These are phyloP conservation scores for Aspergillus tamarii DNA, from an alignment of 2,329 filamentous ascomycete species.

Conservation along the genomic window DNA sequence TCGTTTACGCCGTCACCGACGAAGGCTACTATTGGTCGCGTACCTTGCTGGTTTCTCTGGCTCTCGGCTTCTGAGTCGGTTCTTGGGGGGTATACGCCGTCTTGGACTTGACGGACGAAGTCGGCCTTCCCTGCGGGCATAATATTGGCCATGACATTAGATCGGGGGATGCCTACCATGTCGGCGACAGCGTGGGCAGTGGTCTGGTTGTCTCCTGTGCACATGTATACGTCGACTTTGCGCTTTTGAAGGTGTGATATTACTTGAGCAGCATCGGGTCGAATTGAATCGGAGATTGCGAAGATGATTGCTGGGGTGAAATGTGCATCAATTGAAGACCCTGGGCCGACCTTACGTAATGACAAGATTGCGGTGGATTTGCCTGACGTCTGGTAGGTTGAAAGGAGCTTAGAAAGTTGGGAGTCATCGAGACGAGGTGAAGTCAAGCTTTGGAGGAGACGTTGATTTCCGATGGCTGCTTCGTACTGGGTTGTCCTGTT, in stretches of 20 bases:
- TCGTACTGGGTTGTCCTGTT: conserved; percentile 40
- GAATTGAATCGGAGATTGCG: conserved; percentile 79
- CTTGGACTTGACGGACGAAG: conserved; percentile 45
- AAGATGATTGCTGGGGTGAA: conserved; percentile 64
- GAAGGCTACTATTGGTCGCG: conserved; percentile 71
- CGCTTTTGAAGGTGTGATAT: conserved; percentile 66
- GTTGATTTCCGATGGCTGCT: conserved; percentile 62
- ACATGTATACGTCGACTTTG: conserved; percentile 82
- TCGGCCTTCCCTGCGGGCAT: conserved; percentile 76
- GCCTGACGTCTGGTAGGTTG: conserved; percentile 44
- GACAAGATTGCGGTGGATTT: conserved; percentile 51
- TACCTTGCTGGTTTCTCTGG: conserved; percentile 11
- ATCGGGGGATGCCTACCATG: conserved; percentile 71
- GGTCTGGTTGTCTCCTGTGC: conserved; percentile 86
- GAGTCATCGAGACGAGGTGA: conserved; percentile 37
- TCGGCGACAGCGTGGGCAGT: conserved; percentile 79
- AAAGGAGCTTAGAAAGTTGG: conserved; percentile 39
- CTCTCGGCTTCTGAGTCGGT: conserved; percentile 14
- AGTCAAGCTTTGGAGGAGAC: conserved; percentile 45
- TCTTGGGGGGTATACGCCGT: conserved; percentile 14
- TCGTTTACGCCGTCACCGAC: conserved; percentile 89
- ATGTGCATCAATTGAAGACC: conserved; percentile 28
- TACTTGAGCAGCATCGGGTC: conserved; percentile 69
- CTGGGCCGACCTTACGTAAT: conserved; percentile 31
- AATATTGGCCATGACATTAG: conserved; percentile 83